phyloP scores from a whole-genome alignment of 2,329 filamentous ascomycete genomes.

The Helicocarpus griseus region DNA sequence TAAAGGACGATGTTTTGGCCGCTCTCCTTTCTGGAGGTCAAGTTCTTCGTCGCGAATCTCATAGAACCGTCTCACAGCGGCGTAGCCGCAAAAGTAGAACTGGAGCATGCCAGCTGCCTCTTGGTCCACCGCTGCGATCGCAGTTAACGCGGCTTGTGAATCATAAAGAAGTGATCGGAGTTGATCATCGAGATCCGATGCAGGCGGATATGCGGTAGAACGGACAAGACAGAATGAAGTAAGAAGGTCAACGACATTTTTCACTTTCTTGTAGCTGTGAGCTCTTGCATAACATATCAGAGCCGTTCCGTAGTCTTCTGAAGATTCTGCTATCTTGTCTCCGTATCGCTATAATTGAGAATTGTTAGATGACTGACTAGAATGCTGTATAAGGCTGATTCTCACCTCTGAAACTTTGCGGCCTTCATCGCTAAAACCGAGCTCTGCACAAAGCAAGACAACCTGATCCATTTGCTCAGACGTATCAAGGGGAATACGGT shows the following conservation, averaged over 20 bases:
- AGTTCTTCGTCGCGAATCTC: conserved; percentile 68
- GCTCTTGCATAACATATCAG: conserved; percentile 86
- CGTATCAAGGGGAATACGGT: conserved; percentile 62
- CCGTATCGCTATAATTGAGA: conserved; percentile 61
- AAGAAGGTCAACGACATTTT: conserved; percentile 74
- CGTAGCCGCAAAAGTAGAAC: conserved; percentile 82
- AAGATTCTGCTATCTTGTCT: conserved; percentile 61
- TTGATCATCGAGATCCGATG: conserved; percentile 61
- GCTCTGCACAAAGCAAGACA: conserved; percentile 64
- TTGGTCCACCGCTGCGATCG: conserved; percentile 63
- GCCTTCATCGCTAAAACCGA: conserved; percentile 70
- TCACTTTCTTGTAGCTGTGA: conserved; percentile 67
- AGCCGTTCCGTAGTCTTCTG: conserved; percentile 72
- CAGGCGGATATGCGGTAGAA: conserved; percentile 67
- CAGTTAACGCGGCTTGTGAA: conserved; percentile 60
- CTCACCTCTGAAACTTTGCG: conserved; percentile 71
- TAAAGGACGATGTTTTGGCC: conserved; percentile 42
- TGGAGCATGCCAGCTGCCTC: conserved; percentile 77
- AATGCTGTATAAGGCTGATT: neutral
- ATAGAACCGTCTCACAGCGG: conserved; percentile 82
- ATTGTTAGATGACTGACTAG: neutral
- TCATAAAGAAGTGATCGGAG: conserved; percentile 61
- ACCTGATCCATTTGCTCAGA: conserved; percentile 69
- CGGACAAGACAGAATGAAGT: conserved; percentile 81
- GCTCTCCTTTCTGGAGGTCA: conserved; percentile 26